phyloP scores from a whole-genome alignment of 768 basidiomycete species.

The Suillus spraguei region DNA sequence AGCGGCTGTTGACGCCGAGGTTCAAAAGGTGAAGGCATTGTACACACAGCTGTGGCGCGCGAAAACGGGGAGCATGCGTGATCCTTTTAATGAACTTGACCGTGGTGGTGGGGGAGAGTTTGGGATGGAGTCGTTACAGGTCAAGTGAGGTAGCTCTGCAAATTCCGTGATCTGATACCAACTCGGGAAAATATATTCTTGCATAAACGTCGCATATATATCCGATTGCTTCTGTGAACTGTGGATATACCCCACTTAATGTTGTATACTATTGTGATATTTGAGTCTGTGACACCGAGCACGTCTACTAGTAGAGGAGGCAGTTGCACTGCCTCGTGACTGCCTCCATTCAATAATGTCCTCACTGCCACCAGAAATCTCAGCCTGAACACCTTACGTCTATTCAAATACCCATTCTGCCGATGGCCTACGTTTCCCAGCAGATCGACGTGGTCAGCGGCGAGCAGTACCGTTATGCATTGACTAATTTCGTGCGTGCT shows the following conservation, averaged over 20 bases:
- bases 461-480: conserved; percentile 81
- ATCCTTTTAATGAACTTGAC: conserved; percentile 68
- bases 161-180: background rate
- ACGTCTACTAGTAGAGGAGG: background rate
- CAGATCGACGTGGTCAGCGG: conserved; percentile 40
- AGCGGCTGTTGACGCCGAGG: conserved; percentile 69
- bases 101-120: conserved; percentile 45
- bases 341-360: background rate
- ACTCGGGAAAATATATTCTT: background rate
- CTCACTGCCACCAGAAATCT: background rate
- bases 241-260: background rate
- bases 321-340: background rate
- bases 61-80: conserved; percentile 80
- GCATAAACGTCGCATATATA: background rate
- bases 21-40: conserved; percentile 73
- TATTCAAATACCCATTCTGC: background rate
- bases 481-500: conserved; percentile 74
- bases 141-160: conserved; percentile 17
- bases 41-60: conserved; percentile 81
- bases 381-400: background rate
- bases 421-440: conserved; percentile 23
- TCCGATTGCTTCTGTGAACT: background rate
- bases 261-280: background rate
- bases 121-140: conserved; percentile 39
- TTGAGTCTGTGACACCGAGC: background rate